Percentiles rank a stretch among this genome's conserved stretches.
Conservation (phyloP, 768 basidiomycete genomes). For the Macrolepiota fuliginosa region DNA sequence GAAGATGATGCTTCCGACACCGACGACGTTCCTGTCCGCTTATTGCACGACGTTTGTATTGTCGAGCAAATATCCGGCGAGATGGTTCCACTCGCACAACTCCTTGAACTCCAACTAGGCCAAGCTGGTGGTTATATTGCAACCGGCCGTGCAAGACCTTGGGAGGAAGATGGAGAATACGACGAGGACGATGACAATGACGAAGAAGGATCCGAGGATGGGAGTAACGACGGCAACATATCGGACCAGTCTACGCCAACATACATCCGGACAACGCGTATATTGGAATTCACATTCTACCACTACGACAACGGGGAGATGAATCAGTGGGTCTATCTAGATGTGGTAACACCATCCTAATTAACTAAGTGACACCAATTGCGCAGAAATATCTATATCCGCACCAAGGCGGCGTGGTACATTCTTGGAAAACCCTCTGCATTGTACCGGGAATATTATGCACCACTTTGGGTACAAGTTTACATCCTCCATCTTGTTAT, state of each 20-base stretch:
- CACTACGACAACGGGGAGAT: slow-evolving; percentile 29
- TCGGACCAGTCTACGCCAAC: neutral
- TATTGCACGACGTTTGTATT: slow-evolving; percentile 51
- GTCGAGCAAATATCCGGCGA: slow-evolving; percentile 38
- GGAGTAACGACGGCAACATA: neutral
- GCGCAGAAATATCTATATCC: slow-evolving; percentile 59
- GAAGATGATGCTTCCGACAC: slow-evolving; percentile 37
- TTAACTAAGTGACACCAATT: too few species aligned
- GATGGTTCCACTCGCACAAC: slow-evolving; percentile 37
- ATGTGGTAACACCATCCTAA: neutral
- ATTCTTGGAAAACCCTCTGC: slow-evolving; percentile 52
- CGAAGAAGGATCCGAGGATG: slow-evolving; percentile 19
- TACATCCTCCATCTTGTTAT: slow-evolving; percentile 49
- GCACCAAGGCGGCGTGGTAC: slow-evolving; percentile 68
- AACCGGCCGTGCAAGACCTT: slow-evolving; percentile 38
- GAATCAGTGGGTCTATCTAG: slow-evolving; percentile 40
- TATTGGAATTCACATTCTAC: slow-evolving; percentile 50
- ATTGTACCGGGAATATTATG: slow-evolving; percentile 44
- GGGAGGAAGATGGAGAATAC: slow-evolving; percentile 28
- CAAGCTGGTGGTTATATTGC: slow-evolving; percentile 26
- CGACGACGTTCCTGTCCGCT: slow-evolving; percentile 51
- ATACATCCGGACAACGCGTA: slow-evolving; percentile 29
- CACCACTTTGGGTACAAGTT: slow-evolving; percentile 47
- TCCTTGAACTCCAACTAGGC: slow-evolving; percentile 32
- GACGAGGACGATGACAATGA: slow-evolving; percentile 19